Base-by-base conservation (phyloP, 2,329 filamentous ascomycete species). In the Byssothecium circinans region DNA sequence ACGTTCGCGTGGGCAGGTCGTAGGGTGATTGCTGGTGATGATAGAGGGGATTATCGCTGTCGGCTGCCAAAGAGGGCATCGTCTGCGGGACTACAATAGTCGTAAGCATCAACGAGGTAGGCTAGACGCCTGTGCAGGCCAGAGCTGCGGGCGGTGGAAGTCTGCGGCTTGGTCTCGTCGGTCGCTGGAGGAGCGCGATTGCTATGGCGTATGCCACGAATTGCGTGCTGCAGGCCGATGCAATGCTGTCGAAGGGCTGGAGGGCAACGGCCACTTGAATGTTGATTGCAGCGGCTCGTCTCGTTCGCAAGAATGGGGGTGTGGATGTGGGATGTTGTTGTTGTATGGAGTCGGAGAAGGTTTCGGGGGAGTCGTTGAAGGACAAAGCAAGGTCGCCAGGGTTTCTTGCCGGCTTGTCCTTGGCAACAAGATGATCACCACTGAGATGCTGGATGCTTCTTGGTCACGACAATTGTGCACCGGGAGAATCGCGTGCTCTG, bases 31-130 rank as follows among this genome's bases (percentile, higher is more conserved):
- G 60, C 33, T 65, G 43, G 39, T 56, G 56, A 47, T 57, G 53
- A 50, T 64, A 67, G 46, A 66, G 65, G 52, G 69, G 62, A 62
- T 66, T 70, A 65, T 63, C 71, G 62, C 60, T 68, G 63, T 77
- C 75, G 63, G 74, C 68, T 65, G 76, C 65, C 66, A 77, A 72
- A 56, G 74, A 75, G 68, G 78, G 77, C 79, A 81, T 81, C 56
- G 68, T 70, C 58, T 61, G 65, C 52, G 60, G 65, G 59, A 65
- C 64, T 64, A 68, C 58, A 53, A 64, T 56, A 45, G 62, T 63
- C 45, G 66, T 58, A 54, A 61, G 60, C 62, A 61, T 62, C 58
- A 61, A 59, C 49, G 59, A 61, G 49, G 54, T 58, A 54, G 60
- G 50, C 54, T 57, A 58, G 49, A 53, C 58, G 57, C 59, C 60